Percentiles rank a stretch among this genome's conserved stretches.
These are phyloP conservation scores for Danielia oregonensis DNA, from an alignment of 805 yeast genomes.

Conservation along the genomic window DNA sequence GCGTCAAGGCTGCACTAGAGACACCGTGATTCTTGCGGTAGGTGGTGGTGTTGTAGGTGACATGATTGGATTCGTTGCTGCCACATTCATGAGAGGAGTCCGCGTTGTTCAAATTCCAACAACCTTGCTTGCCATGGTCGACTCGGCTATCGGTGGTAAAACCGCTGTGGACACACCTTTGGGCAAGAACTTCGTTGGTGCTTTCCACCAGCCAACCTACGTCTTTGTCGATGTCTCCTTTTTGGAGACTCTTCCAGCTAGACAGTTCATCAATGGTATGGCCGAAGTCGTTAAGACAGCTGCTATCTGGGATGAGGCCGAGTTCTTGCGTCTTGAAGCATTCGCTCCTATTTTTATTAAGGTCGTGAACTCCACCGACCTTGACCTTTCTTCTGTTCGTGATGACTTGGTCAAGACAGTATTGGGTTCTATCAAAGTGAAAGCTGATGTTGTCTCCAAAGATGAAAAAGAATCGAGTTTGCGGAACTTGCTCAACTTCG, in stretches of 20 bases:
- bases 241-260: constrained; percentile 80
- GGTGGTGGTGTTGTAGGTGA: constrained; percentile 99
- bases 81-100: constrained; percentile 98
- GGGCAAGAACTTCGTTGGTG: constrained; percentile 94
- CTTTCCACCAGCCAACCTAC: constrained; percentile 93
- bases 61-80: constrained; percentile 98
- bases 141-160: constrained; percentile 96
- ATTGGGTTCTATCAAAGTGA: constrained; percentile 79
- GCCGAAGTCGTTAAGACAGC: constrained; percentile 98
- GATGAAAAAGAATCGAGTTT: constrained; percentile 96
- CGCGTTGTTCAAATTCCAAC: constrained; percentile 93
- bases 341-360: constrained; percentile 67
- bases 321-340: constrained; percentile 78
- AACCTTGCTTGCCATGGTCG: constrained; percentile 93
- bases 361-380: constrained; percentile 44
- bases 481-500: constrained; percentile 88
- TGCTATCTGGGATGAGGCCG: constrained; percentile 92
- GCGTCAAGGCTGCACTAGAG: constrained; percentile 86
- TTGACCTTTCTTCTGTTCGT: constrained; percentile 61
- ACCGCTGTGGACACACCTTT: constrained; percentile 96
- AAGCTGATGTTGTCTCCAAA: constrained; percentile 87
- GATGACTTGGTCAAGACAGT: constrained; percentile 79
- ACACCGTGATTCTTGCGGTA: constrained; percentile 87
- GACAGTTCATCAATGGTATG: constrained; percentile 97
- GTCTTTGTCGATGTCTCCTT: constrained; percentile 86